These are phyloP conservation scores for Cydonia oblonga DNA, from an alignment of 331 rosid species.

Conservation along the genomic window DNA sequence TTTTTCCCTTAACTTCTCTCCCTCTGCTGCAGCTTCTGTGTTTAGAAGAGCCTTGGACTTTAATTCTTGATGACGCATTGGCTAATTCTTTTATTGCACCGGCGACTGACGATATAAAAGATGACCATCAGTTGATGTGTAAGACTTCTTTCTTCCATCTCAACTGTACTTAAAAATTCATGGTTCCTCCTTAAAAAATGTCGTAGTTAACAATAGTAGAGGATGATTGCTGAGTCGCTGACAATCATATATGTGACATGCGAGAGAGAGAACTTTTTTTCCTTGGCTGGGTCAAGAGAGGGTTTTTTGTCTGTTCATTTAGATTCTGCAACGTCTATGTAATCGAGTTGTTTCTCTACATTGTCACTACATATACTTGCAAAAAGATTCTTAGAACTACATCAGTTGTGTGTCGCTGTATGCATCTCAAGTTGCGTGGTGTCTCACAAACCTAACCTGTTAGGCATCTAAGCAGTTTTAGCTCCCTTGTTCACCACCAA, in stretches of 20 bases:
- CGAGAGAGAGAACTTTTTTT: not conserved
- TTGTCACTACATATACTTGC: not conserved
- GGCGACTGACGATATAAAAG: conserved; percentile 66
- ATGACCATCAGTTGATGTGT: conserved; percentile 69
- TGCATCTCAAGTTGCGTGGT: not conserved
- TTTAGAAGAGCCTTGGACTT: conserved; percentile 75
- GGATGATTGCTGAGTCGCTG: not conserved
- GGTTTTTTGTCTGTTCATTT: not conserved
- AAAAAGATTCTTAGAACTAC: not conserved
- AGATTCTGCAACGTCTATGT: not conserved
- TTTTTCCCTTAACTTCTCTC: not conserved
- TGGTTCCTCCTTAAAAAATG: not conserved
- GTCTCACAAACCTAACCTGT: not conserved
- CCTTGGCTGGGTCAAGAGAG: not conserved
- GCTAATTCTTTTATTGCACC: conserved; percentile 92
- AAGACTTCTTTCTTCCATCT: conserved; percentile 25
- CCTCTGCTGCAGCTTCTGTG: conserved; percentile 56
- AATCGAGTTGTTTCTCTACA: not conserved
- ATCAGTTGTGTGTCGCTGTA: not conserved
- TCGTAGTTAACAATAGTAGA: not conserved
- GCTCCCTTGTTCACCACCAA: not conserved
- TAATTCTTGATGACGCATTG: conserved; percentile 83
- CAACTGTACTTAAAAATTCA: not conserved
- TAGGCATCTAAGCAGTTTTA: not conserved
- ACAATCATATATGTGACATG: not conserved